A percentile compares a stretch with the other conserved stretches of the same genome.
Conservation (phyloP, 78 protist species). For the Isochrysis galbana region DNA sequence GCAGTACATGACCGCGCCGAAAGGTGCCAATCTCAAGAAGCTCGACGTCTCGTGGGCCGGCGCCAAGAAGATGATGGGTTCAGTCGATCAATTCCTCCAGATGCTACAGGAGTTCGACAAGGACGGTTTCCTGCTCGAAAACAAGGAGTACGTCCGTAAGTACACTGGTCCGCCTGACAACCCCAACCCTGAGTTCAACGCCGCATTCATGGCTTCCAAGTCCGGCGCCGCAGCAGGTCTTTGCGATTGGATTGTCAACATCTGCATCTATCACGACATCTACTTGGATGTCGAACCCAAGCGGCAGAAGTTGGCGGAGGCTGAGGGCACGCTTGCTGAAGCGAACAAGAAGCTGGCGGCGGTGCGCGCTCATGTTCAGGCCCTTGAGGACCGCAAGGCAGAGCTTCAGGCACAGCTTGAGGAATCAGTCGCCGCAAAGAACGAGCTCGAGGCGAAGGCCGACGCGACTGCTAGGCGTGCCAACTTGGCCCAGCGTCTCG, state of each 20-base stretch:
- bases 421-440: constrained; percentile 41
- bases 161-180: constrained; percentile 22
- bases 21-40: neutral
- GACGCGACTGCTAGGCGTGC: neutral
- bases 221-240: constrained; percentile 75
- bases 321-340: constrained; percentile 49
- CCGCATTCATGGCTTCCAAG: constrained; percentile 28
- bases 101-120: constrained; percentile 34
- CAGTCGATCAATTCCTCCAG: constrained; percentile 51
- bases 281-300: constrained; percentile 73
- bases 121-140: neutral
- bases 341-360: constrained; percentile 40
- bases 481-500: constrained; percentile 69
- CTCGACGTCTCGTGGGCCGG: constrained; percentile 55
- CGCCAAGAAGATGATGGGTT: constrained; percentile 61
- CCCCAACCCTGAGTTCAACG: constrained; percentile 47
- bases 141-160: constrained; percentile 37
- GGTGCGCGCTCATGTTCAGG: neutral
- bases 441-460: constrained; percentile 29
- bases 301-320: constrained; percentile 47
- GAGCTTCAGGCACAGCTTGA: constrained; percentile 38
- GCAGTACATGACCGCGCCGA: constrained; percentile 40
- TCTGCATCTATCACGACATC: constrained; percentile 70
- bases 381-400: constrained; percentile 34
- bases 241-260: constrained; percentile 67